These are phyloP conservation scores for Boehmeria nivea DNA, from an alignment of 306 rosid genomes.

Conservation along the genomic window DNA sequence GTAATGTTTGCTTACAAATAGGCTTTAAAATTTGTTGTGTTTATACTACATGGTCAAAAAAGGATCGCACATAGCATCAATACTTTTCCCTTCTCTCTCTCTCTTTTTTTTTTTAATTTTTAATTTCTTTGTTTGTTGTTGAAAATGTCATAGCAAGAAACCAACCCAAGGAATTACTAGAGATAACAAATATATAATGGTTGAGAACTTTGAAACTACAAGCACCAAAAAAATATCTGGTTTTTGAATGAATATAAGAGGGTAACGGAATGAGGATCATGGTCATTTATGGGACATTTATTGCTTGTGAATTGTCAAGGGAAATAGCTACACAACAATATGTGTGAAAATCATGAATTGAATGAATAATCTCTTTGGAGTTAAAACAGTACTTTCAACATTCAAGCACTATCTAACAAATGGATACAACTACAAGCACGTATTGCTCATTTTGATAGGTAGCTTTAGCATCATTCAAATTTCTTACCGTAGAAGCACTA, in stretches of 20 bases:
- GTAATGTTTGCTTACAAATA: background rate
- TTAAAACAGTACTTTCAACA: background rate
- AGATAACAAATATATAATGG: too few species aligned
- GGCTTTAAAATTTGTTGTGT: background rate
- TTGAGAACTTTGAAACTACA: too few species aligned
- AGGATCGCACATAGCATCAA: background rate
- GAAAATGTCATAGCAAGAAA: too few species aligned
- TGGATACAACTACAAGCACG: background rate
- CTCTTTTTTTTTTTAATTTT: too few species aligned
- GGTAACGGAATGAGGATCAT: too few species aligned
- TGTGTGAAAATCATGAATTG: too few species aligned
- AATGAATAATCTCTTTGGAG: background rate
- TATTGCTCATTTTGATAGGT: constrained; percentile 3
- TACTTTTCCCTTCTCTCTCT: too few species aligned
- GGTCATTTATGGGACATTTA: background rate
- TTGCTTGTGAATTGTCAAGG: background rate
- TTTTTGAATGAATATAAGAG: too few species aligned
- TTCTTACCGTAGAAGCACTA: background rate
- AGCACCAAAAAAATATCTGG: too few species aligned
- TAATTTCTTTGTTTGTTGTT: too few species aligned
- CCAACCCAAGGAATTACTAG: too few species aligned
- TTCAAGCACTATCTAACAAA: too few species aligned
- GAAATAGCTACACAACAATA: background rate
- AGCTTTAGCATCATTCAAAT: background rate
- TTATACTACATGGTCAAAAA: background rate